Percentiles rank a stretch among this genome's conserved stretches.
phyloP scores from a whole-genome alignment of 225 moss, liverwort and hornwort genomes.

The Marchantia polymorpha region DNA sequence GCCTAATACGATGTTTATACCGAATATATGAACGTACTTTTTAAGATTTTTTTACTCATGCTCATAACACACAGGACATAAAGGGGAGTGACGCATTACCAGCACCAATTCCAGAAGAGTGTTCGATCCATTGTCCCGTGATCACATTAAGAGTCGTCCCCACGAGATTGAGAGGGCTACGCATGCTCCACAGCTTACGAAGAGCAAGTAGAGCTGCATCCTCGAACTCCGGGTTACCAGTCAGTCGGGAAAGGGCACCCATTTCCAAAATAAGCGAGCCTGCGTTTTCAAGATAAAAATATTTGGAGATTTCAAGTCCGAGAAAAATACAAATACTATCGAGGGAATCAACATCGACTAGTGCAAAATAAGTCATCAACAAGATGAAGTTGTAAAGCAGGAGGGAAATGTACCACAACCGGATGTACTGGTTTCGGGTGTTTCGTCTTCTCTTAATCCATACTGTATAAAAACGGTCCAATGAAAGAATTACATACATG shows the following conservation, averaged over 20 bases:
- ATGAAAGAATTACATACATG: constrained; percentile 21
- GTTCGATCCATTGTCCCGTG: constrained; percentile 46
- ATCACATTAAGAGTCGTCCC: constrained; percentile 42
- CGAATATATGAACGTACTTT: too few relatives aligned
- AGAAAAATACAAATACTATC: neutral
- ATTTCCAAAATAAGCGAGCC: constrained; percentile 45
- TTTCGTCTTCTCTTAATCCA: constrained; percentile 41
- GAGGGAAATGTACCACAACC: constrained; percentile 38
- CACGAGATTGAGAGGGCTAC: constrained; percentile 33
- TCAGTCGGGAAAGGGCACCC: constrained; percentile 46
- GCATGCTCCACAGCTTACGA: constrained; percentile 49
- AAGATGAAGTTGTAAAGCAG: neutral
- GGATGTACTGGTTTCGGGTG: constrained; percentile 47
- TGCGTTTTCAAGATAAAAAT: neutral
- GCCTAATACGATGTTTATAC: neutral
- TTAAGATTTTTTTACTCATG: too few relatives aligned
- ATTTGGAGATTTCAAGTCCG: neutral
- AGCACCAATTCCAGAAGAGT: constrained; percentile 47
- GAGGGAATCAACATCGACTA: neutral
- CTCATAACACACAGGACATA: neutral
- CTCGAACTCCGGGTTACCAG: constrained; percentile 37
- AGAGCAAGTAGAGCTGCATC: constrained; percentile 35
- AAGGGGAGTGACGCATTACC: constrained; percentile 17
- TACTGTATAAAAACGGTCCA: constrained; percentile 31
- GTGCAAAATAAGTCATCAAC: neutral